Base-by-base conservation (phyloP, 495 filamentous ascomycete species). In the Cercophora samala region DNA sequence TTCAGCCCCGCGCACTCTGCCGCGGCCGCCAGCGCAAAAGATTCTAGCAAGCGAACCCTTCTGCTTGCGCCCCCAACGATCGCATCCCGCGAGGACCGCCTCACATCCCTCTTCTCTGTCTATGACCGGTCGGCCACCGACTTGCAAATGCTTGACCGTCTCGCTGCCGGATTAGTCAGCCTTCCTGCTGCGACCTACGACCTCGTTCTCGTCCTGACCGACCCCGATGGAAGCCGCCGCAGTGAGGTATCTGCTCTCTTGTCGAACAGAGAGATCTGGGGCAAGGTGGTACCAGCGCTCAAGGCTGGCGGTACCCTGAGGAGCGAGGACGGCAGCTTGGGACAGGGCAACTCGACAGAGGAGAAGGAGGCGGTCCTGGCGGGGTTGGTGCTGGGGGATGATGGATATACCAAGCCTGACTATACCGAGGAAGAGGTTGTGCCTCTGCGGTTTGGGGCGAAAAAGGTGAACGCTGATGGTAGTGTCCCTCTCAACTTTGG, bases 71-170 rank as follows among this genome's bases (percentile, higher is more conserved):
- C 84, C 17, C 82, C 84, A 13, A 84, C 82, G 24, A 77, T 85
- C 73, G 79, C 84, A 58, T 72, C 78, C 58, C 79, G 83, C 69
- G 79, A 83, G 69, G 77, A 80, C 63, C 78, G 77, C 62, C 70
- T 86, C 62, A 75, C 71, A 65, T 62, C 73, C 60, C 78, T 84
- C 64, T 76, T 85, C 62, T 59, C 79, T 19, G 81, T 87, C 51
- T 86, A 91, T 78, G 86, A 92, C 74, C 90, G 91, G 71, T 76
- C 81, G 64, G 79, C 83, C 42, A 93, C 92, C 60, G 95, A 99
- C 75, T 83, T 99, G 52, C 96, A 98, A 75, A 99, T 99, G 95
- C 91, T 99, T 64, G 95, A 99, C 80, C 92, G 95, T 32, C 85
- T 99, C 19, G 88, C 92, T 0, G 84, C 91, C 52, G 92, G 92